Conservation (phyloP, 305 asterid species). For the Striga hermonthica region DNA sequence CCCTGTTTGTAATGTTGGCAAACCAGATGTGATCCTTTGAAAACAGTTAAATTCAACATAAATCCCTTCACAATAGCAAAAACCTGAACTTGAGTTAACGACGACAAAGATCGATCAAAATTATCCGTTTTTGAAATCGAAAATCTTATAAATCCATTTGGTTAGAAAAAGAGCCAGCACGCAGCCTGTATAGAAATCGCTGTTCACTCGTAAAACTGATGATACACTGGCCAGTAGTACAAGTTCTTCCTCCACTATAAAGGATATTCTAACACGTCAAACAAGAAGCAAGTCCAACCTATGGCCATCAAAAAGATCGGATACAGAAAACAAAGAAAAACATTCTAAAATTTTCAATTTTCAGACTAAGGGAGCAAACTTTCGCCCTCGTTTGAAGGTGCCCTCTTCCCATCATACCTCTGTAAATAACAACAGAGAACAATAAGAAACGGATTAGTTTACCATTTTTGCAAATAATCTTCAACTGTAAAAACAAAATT, state of each 20-base stretch:
- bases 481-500: not conserved
- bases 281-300: conserved; percentile 14
- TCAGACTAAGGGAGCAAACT: conserved; percentile 30
- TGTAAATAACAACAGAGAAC: conserved; percentile 32
- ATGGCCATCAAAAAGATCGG: not conserved
- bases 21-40: not conserved
- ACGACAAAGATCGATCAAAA: not conserved
- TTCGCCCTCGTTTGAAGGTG: conserved; percentile 40
- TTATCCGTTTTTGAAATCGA: not conserved
- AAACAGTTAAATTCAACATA: not conserved
- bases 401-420: conserved; percentile 48
- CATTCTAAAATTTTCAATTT: conserved; percentile 18
- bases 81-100: not conserved
- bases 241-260: conserved; percentile 11
- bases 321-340: not conserved
- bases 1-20: not conserved
- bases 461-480: conserved; percentile 1
- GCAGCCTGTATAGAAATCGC: conserved; percentile 5
- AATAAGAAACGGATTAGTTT: not conserved
- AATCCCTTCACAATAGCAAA: not conserved
- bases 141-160: not conserved
- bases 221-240: conserved; percentile 4
- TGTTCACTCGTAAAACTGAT: conserved; percentile 22
- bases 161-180: not conserved
- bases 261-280: conserved; percentile 3